Evolutionary conservation across 2,329 filamentous ascomycete genomes (phyloP), one percentile per base, ranked within the genome.

Genomic region (Aspergillus pseudoterreus): DNA sequence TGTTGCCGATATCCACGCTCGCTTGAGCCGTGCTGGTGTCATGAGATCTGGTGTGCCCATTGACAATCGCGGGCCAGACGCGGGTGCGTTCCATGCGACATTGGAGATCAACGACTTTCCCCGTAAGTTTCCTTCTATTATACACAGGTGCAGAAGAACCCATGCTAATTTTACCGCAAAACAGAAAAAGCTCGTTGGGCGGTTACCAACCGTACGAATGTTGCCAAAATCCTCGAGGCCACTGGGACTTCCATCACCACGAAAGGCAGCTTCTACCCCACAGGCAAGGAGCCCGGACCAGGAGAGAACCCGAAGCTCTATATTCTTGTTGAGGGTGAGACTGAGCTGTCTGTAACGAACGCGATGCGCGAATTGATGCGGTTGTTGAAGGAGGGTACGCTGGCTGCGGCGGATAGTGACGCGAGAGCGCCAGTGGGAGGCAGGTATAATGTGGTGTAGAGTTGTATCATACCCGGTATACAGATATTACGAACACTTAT

Each of bases 31-130:
- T 62, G 90, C 90, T 32, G 92, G 92, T 33, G 88, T 94, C 68
- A 86, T 96, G 63, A 87, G 94, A 54, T 87, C 90, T 4, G 94
- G 94, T 12, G 92, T 95, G 55, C 91, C 94, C 6, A 95, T 96
- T 67, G 94, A 99, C 76, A 99, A 99, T 76, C 96, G 96, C 72
- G 94, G 94, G 1, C 94, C 94, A 0, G 94, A 99, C 71, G 94
- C 94, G 3, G 94, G 94, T 47, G 91, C 92, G 0, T 99, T 91
- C 80, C 94, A 99, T 70, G 92, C 94, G 14, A 97, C 92, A 4
- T 80, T 99, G 55, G 94, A 97, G 72, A 99, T 99, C 82, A 99
- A 99, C 72, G 94, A 99, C 73, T 97, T 97, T 73, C 94, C 94
- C 32, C 94, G 76, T 79, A 75, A 73, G 76, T 74, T 59, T 47